Evolutionary conservation across 2,329 filamentous ascomycete genomes (phyloP).

Genomic region (Exophiala sp.): DNA sequence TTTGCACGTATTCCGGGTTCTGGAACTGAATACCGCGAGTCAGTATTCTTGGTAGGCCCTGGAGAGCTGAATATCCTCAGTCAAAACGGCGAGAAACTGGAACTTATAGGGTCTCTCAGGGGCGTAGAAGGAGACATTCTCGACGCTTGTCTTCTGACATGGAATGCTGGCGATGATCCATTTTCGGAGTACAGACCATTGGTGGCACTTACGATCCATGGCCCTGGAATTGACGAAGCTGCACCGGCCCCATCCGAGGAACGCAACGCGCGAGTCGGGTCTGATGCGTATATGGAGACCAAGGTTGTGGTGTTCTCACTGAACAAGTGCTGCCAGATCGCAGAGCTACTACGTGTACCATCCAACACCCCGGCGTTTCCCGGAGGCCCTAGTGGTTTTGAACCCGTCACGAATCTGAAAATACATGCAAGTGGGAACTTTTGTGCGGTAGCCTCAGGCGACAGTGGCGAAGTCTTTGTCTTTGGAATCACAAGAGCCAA

Average conservation of each 20-base stretch:
- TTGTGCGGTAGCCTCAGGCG: constrained; percentile 71
- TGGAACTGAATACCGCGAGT: constrained; percentile 41
- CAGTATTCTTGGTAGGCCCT: constrained; percentile 78
- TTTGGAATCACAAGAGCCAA: constrained; percentile 49
- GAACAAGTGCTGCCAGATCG: constrained; percentile 66
- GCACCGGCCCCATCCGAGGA: constrained; percentile 25
- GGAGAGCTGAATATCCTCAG: constrained; percentile 73
- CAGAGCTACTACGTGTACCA: constrained; percentile 70
- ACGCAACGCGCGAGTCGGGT: neutral
- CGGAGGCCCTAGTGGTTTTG: neutral
- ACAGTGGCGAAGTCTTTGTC: constrained; percentile 83
- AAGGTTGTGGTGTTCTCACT: constrained; percentile 86
- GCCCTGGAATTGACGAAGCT: constrained; percentile 51
- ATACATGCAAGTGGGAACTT: constrained; percentile 70
- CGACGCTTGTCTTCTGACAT: constrained; percentile 77
- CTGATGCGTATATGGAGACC: constrained; percentile 68
- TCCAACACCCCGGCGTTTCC: constrained; percentile 30
- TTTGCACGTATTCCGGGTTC: constrained; percentile 12
- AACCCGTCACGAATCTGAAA: constrained; percentile 63
- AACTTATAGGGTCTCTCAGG: constrained; percentile 66
- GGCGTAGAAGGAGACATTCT: constrained; percentile 76
- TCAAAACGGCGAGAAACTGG: constrained; percentile 68
- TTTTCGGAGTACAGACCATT: constrained; percentile 62
- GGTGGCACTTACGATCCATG: constrained; percentile 76
- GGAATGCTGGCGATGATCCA: constrained; percentile 55